Conservation (phyloP, 2,329 filamentous ascomycete genomes). For the Penicillium sp. region DNA sequence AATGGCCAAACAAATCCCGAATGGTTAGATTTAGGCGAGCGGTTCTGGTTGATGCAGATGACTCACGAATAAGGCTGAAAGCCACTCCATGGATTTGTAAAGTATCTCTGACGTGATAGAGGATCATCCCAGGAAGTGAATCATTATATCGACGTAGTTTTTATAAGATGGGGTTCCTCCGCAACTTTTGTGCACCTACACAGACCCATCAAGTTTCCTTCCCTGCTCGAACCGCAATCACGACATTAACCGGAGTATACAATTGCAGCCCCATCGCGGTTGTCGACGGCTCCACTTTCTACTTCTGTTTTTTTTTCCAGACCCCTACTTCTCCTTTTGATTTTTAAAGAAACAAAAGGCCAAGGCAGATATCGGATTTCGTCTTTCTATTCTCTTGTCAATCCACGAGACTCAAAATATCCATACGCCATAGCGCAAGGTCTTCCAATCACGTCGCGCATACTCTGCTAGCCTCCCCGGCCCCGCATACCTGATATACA, state of each 20-base stretch:
- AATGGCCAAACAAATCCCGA: neutral
- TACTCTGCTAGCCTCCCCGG: neutral
- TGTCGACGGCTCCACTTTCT: conserved; percentile 33
- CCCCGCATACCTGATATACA: conserved; percentile 1
- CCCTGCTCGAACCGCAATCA: conserved; percentile 6
- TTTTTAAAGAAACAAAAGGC: neutral
- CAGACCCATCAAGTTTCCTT: conserved; percentile 1
- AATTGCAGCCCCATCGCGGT: conserved; percentile 21
- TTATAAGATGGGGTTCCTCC: conserved; percentile 19
- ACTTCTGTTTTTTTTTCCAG: conserved; percentile 19
- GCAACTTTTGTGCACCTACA: neutral
- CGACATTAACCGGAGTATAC: neutral
- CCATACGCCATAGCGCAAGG: neutral
- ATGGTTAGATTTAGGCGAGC: neutral
- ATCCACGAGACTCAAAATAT: neutral
- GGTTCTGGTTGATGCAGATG: conserved; percentile 5
- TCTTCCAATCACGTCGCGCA: neutral
- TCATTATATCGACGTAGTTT: neutral
- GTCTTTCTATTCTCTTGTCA: neutral
- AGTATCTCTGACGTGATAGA: neutral
- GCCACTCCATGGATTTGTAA: conserved; percentile 18
- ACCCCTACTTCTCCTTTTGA: neutral
- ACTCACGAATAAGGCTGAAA: conserved; percentile 13
- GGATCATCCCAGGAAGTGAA: neutral
- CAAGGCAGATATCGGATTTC: neutral